phyloP scores from a whole-genome alignment of 768 basidiomycete species.

The Mycena polygramma region DNA sequence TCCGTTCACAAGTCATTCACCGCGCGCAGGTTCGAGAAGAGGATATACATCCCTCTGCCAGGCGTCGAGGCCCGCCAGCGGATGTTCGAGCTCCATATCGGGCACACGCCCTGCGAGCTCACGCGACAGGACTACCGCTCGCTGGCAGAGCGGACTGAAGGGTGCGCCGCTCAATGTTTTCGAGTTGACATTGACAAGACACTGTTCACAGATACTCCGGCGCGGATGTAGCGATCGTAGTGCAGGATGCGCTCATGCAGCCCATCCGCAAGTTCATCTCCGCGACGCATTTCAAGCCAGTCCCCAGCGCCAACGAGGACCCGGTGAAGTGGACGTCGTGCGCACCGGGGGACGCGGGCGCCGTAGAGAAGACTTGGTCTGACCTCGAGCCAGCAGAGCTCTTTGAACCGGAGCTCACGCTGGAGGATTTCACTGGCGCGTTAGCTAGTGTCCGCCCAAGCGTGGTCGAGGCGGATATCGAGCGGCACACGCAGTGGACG shows the following conservation, averaged over 20 bases:
- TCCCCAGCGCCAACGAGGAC: slow-evolving; percentile 37
- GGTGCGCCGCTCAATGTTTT: slow-evolving; percentile 50
- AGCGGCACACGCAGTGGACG: slow-evolving; percentile 71
- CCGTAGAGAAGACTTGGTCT: slow-evolving; percentile 78
- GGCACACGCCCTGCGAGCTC: slow-evolving; percentile 79
- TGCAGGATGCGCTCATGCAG: slow-evolving; percentile 87
- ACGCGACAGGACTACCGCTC: slow-evolving; percentile 70
- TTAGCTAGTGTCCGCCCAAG: slow-evolving; percentile 77
- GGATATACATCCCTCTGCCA: slow-evolving; percentile 87
- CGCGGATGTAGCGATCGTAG: slow-evolving; percentile 82
- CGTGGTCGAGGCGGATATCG: slow-evolving; percentile 77
- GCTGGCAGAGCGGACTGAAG: slow-evolving; percentile 78
- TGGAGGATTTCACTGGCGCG: slow-evolving; percentile 73
- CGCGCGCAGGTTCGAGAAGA: slow-evolving; percentile 77
- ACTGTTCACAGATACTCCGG: slow-evolving; percentile 67
- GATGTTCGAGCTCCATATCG: slow-evolving; percentile 88
- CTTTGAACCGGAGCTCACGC: slow-evolving; percentile 72
- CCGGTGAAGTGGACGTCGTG: slow-evolving; percentile 77
- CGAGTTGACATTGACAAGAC: no score
- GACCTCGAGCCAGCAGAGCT: slow-evolving; percentile 78
- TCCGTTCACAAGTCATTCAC: background rate
- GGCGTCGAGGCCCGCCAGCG: slow-evolving; percentile 77
- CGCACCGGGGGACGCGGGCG: slow-evolving; percentile 78
- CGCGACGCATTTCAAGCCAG: slow-evolving; percentile 83
- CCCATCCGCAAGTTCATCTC: slow-evolving; percentile 86